phyloP scores from a whole-genome alignment of 352 stramenopile species.

The Phytophthora agathidicida region DNA sequence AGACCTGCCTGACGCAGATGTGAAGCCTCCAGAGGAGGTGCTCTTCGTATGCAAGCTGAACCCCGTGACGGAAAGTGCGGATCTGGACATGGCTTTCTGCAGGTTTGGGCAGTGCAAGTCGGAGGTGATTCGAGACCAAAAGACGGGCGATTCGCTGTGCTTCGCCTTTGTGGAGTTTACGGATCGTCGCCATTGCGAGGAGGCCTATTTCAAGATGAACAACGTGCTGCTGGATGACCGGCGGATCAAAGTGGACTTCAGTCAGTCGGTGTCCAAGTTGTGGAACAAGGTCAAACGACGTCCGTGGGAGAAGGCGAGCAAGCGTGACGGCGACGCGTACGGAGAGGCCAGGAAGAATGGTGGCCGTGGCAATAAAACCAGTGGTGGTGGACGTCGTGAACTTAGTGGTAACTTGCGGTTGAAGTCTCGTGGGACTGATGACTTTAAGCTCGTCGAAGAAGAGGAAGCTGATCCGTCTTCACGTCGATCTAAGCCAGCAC shows the following conservation, averaged over 20 bases:
- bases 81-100: conserved; percentile 96
- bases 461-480: conserved; percentile 26
- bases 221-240: conserved; percentile 99
- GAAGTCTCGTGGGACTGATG: conserved; percentile 38
- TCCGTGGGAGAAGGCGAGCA: conserved; percentile 67
- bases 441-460: conserved; percentile 62
- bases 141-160: conserved; percentile 97
- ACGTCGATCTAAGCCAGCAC: conserved; percentile 11
- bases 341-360: conserved; percentile 37
- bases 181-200: conserved; percentile 91
- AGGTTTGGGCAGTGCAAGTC: conserved; percentile 89
- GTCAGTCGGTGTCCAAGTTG: conserved; percentile 97
- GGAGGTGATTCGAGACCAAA: conserved; percentile 97
- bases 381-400: conserved; percentile 26
- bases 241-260: conserved; percentile 96
- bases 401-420: conserved; percentile 47
- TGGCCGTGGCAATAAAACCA: conserved; percentile 10
- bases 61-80: conserved; percentile 92
- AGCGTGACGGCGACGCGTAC: conserved; percentile 54
- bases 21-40: conserved; percentile 98
- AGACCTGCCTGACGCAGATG: conserved; percentile 97
- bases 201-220: conserved; percentile 99
- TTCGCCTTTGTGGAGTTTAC: conserved; percentile 99
- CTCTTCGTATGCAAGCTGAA: conserved; percentile 99
- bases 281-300: conserved; percentile 93